Evolutionary conservation across 805 yeast species (phyloP).

Genomic region (Nakazawaea ishiwadae): DNA sequence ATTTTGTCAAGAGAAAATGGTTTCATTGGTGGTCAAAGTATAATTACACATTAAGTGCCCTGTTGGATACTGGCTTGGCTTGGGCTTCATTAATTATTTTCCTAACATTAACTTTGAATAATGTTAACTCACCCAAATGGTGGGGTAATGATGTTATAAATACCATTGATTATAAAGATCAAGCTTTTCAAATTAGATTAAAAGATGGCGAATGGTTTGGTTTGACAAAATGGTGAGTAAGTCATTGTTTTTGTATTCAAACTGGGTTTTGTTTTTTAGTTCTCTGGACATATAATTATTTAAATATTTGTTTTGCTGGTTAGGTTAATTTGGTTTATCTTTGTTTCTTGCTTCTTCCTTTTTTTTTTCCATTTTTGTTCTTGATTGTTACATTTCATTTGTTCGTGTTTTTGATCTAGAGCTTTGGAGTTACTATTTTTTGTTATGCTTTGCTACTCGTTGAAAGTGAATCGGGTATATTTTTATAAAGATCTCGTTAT

Average conservation of each 20-base stretch:
- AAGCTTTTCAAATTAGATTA: conserved; percentile 29
- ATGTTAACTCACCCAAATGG: conserved; percentile 41
- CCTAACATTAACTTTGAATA: conserved; percentile 41
- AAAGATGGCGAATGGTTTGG: conserved; percentile 42
- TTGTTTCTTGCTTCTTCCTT: too few species aligned
- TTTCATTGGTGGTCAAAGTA: conserved; percentile 75
- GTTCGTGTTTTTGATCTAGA: too few species aligned
- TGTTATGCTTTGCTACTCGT: too few species aligned
- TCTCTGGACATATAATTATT: too few species aligned
- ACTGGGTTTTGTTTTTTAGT: not conserved
- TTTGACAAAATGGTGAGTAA: conserved; percentile 39
- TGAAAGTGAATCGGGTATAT: too few species aligned
- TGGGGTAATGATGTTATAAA: conserved; percentile 58
- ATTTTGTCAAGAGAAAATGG: conserved; percentile 48
- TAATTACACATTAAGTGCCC: conserved; percentile 63
- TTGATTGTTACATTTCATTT: too few species aligned
- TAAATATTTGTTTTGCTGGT: too few species aligned
- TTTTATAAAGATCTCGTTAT: too few species aligned
- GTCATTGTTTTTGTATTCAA: not conserved
- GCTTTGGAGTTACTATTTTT: too few species aligned
- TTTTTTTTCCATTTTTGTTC: too few species aligned
- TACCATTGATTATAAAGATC: conserved; percentile 31
- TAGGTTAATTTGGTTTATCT: too few species aligned
- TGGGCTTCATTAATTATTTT: conserved; percentile 56
- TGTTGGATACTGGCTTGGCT: conserved; percentile 63